These are phyloP conservation scores for Microdochium paspali DNA, from an alignment of 2,329 filamentous ascomycete genomes.

Conservation along the genomic window DNA sequence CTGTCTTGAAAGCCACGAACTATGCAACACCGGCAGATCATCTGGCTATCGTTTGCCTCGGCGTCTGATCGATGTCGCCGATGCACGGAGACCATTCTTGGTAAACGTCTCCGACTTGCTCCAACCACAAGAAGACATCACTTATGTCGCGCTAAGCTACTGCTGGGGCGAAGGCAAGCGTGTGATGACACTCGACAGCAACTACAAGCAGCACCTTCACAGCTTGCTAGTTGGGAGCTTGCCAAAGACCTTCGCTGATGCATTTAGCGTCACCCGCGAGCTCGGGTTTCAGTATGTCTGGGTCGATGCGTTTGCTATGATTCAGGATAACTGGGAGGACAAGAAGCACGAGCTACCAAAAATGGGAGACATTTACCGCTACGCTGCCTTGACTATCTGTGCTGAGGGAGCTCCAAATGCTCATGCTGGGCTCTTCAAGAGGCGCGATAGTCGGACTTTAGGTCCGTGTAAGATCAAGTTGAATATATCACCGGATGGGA, in stretches of 20 bases:
- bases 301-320: constrained; percentile 4
- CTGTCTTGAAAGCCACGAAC: constrained; percentile 5
- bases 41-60: neutral
- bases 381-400: constrained; percentile 7
- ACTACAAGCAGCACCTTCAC: constrained; percentile 1
- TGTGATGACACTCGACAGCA: constrained; percentile 1
- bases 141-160: constrained; percentile 7
- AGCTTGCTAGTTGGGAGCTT: constrained; percentile 1
- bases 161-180: constrained; percentile 4
- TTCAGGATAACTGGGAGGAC: constrained; percentile 1
- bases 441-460: constrained; percentile 2
- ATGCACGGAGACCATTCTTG: constrained; percentile 4
- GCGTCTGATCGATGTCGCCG: constrained; percentile 4
- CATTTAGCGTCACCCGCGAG: constrained; percentile 4
- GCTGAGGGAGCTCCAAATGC: constrained; percentile 8
- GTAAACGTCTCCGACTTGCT: neutral
- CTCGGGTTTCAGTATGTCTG: constrained; percentile 12
- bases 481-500: neutral
- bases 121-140: neutral
- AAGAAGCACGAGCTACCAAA: neutral
- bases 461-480: constrained; percentile 3
- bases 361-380: constrained; percentile 8
- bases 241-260: constrained; percentile 1
- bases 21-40: constrained; percentile 3
- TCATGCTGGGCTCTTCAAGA: constrained; percentile 8